phyloP scores from a whole-genome alignment of 1,284 basidiomycete species.

The Moniliella sp. region DNA sequence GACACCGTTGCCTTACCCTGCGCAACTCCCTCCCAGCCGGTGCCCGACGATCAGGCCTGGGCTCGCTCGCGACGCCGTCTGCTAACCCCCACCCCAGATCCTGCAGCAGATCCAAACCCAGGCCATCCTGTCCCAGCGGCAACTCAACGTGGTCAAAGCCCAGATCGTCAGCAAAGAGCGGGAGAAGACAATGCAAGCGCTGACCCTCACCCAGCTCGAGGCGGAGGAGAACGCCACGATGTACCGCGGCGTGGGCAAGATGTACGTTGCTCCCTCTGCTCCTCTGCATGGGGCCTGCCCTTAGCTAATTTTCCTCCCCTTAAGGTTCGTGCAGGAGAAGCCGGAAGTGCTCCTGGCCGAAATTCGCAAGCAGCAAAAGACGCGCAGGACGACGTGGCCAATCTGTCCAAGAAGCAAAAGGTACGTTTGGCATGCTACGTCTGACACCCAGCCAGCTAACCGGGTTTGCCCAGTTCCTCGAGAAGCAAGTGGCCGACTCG shows the following conservation, averaged over 20 bases:
- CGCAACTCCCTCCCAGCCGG: not conserved
- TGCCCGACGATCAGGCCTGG: not conserved
- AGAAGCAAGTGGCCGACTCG: constrained; percentile 4
- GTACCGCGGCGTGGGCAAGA: constrained; percentile 5
- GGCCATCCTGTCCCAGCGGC: constrained; percentile 2
- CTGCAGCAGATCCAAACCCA: constrained; percentile 5
- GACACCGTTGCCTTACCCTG: not conserved
- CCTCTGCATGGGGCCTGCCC: not conserved
- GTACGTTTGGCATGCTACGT: not conserved
- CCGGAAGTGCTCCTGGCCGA: not conserved
- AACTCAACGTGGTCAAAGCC: constrained; percentile 3
- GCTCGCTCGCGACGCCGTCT: not conserved
- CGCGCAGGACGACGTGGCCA: constrained; percentile 1
- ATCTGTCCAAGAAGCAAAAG: constrained; percentile 2
- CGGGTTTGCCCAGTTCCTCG: constrained; percentile 3
- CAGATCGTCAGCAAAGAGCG: constrained; percentile 3
- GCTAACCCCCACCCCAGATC: constrained; percentile 2
- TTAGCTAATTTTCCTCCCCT: not conserved
- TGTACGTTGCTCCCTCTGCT: constrained; percentile 2
- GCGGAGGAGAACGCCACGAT: constrained; percentile 2
- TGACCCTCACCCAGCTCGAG: constrained; percentile 3
- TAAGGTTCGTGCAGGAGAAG: constrained; percentile 1
- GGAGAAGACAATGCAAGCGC: constrained; percentile 1
- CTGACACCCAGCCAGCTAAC: not conserved
- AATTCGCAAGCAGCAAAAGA: not conserved